A percentile compares a stretch with the other conserved stretches of the same genome.
Conservation (phyloP, 192 early-diverging fungal species). For the Backusella liffmaniae region DNA sequence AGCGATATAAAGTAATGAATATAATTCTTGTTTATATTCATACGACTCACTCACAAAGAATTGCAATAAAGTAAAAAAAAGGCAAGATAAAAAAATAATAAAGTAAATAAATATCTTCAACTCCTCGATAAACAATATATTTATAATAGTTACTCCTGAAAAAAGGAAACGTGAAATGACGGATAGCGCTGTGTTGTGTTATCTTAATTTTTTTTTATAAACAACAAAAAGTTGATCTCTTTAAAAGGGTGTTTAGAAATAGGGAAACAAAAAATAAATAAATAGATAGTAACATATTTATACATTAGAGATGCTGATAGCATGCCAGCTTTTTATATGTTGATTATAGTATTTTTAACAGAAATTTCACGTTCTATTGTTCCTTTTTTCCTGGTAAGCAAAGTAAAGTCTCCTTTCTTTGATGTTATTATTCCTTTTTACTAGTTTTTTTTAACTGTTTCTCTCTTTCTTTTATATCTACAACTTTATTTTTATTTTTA, state of each 20-base stretch:
- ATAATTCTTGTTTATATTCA: not conserved
- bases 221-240: not conserved
- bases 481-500: not conserved
- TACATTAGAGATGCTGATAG: not conserved
- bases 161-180: not conserved
- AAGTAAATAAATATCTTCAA: not conserved
- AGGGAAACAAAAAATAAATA: not conserved
- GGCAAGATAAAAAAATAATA: not conserved
- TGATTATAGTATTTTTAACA: not conserved
- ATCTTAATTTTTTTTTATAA: not conserved
- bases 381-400: not conserved
- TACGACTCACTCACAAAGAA: not conserved
- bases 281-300: not conserved
- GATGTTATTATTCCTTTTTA: constrained; percentile 2
- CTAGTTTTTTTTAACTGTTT: not conserved
- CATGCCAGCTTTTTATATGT: not conserved
- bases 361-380: not conserved
- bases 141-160: not conserved
- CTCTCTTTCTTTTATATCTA: not conserved
- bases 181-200: not conserved
- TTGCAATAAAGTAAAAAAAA: not conserved
- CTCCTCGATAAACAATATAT: not conserved
- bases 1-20: not conserved
- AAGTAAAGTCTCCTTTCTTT: constrained; percentile 2
- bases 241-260: not conserved